These are phyloP conservation scores for Candida suzukii DNA, from an alignment of 805 yeast species.

Conservation along the genomic window DNA sequence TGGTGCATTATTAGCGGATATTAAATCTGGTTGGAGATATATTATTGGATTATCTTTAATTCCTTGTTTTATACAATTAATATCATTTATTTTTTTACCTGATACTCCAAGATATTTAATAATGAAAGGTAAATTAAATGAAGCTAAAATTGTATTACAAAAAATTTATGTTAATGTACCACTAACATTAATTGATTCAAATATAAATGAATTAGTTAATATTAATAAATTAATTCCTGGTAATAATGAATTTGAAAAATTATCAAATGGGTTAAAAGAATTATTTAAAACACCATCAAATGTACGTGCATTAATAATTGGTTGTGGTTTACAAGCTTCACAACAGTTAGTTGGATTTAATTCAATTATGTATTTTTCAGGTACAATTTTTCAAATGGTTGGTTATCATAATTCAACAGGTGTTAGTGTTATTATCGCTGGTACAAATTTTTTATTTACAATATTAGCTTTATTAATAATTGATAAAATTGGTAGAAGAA, in stretches of 20 bases:
- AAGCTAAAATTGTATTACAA: conserved; percentile 33
- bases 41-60: conserved; percentile 44
- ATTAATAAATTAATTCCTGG: conserved; percentile 18
- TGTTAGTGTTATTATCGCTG: conserved; percentile 48
- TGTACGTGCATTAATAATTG: conserved; percentile 44
- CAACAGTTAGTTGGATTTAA: conserved; percentile 55
- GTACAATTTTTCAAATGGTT: conserved; percentile 46
- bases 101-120: conserved; percentile 50
- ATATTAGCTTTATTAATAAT: conserved; percentile 40
- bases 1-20: conserved; percentile 39
- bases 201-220: conserved; percentile 35
- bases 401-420: conserved; percentile 47
- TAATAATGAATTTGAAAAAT: conserved; percentile 11
- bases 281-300: conserved; percentile 38
- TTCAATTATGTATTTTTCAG: conserved; percentile 50
- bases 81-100: conserved; percentile 39
- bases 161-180: conserved; percentile 31
- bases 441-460: conserved; percentile 48
- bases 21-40: conserved; percentile 44
- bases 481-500: conserved; percentile 45
- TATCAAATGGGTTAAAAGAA: conserved; percentile 32
- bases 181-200: conserved; percentile 31
- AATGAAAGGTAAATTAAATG: conserved; percentile 32
- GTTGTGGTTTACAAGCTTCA: conserved; percentile 50
- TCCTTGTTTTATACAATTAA: conserved; percentile 42